These are phyloP conservation scores for Syzygium aqueum DNA, from an alignment of 345 rosid species.

Conservation along the genomic window DNA sequence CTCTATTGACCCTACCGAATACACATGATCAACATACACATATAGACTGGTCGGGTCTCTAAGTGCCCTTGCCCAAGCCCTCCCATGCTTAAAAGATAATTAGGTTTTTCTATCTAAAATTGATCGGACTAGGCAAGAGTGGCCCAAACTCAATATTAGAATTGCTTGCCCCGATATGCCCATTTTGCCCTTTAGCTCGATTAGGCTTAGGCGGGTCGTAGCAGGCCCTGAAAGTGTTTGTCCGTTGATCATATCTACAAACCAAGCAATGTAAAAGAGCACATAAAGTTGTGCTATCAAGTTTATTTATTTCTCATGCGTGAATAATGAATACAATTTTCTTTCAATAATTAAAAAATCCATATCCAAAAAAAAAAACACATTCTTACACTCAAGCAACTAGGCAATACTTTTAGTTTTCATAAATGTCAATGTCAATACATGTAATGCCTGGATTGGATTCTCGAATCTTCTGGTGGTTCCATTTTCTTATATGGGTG, in stretches of 20 bases:
- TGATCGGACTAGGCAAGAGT: background rate
- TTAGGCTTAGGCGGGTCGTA: fast-evolving
- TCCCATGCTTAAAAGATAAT: background rate
- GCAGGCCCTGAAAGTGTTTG: fast-evolving
- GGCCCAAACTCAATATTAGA: no score
- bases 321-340: no score
- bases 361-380: no score
- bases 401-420: background rate
- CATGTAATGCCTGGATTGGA: background rate
- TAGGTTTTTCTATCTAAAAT: no score
- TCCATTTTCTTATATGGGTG: background rate
- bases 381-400: background rate
- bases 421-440: background rate
- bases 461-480: background rate
- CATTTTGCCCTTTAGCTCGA: background rate
- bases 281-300: fast-evolving
- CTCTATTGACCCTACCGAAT: background rate
- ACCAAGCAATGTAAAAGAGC: background rate
- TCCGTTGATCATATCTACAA: fast-evolving
- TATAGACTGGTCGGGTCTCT: fast-evolving
- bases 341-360: no score
- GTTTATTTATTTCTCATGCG: no score
- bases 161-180: background rate
- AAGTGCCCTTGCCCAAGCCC: background rate
- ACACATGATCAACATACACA: background rate